Conservation (phyloP, 345 rosid species). For the Sonneratia caseolaris region DNA sequence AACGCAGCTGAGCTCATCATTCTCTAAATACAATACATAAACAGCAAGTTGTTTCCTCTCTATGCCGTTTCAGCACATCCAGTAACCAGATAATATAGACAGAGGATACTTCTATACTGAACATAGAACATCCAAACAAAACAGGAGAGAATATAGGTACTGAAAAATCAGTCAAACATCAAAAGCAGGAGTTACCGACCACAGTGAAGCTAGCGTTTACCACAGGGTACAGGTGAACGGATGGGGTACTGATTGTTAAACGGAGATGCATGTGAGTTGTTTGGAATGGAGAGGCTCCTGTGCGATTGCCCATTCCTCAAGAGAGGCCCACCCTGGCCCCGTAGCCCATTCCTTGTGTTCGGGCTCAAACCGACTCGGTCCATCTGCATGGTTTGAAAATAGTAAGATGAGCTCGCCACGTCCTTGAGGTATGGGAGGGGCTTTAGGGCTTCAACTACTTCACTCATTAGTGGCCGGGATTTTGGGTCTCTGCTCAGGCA, state of each 20-base stretch:
- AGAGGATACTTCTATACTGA: background rate
- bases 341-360: conserved; percentile 22
- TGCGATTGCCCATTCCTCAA: conserved; percentile 30
- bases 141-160: background rate
- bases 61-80: background rate
- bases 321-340: conserved; percentile 25
- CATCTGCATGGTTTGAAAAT: conserved; percentile 24
- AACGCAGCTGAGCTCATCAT: no score
- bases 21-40: conserved; percentile 1
- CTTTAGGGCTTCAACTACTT: conserved; percentile 61
- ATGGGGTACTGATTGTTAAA: conserved; percentile 22
- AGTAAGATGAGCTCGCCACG: conserved; percentile 41
- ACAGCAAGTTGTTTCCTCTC: background rate
- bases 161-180: background rate
- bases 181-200: background rate
- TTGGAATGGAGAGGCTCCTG: conserved; percentile 30
- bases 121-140: background rate
- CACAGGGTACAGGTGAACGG: conserved; percentile 31
- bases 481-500: conserved; percentile 93
- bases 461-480: conserved; percentile 84
- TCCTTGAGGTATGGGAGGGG: conserved; percentile 74
- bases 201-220: conserved; percentile 5
- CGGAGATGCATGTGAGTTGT: conserved; percentile 33
- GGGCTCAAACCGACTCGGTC: conserved; percentile 13
- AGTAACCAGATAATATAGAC: background rate